A percentile compares a stretch with the other conserved stretches of the same genome.
Conservation (phyloP, 495 filamentous ascomycete genomes). For the Viridothelium virens region DNA sequence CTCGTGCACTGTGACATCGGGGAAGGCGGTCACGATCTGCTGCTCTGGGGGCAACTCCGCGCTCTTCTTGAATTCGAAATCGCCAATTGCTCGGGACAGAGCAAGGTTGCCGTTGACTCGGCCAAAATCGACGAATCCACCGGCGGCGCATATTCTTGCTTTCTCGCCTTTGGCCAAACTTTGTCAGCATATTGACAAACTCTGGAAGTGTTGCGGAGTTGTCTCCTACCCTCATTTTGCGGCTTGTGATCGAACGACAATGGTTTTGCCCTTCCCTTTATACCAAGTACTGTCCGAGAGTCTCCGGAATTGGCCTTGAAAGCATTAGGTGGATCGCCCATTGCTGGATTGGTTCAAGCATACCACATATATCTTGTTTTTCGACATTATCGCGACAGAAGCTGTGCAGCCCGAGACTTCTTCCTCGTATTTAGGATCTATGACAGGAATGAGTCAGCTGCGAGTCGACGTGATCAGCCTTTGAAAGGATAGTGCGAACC, state of each 20-base stretch:
- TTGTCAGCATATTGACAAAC: constrained; percentile 12
- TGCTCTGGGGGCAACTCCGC: constrained; percentile 90
- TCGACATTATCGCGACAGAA: constrained; percentile 77
- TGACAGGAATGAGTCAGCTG: constrained; percentile 24
- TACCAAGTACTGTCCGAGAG: constrained; percentile 84
- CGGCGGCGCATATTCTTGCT: constrained; percentile 87
- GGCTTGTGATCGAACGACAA: constrained; percentile 98
- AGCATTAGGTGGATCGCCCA: constrained; percentile 22
- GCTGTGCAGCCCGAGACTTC: constrained; percentile 98
- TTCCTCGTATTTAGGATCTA: constrained; percentile 92
- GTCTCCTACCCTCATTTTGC: constrained; percentile 77
- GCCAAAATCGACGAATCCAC: constrained; percentile 97
- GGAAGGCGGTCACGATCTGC: constrained; percentile 95
- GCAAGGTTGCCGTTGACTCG: constrained; percentile 97
- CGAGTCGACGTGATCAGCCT: neutral
- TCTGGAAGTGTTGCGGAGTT: neutral
- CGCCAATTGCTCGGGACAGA: constrained; percentile 93
- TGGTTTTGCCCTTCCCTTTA: constrained; percentile 94
- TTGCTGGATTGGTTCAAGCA: constrained; percentile 32
- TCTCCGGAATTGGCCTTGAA: constrained; percentile 89
- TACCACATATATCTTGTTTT: constrained; percentile 93
- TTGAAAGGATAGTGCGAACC: constrained; percentile 49
- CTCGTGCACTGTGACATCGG: constrained; percentile 85
- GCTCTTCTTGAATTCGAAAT: constrained; percentile 99
- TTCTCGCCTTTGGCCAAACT: constrained; percentile 64